These are phyloP conservation scores for Mayamaea pseudoterrestris DNA, from an alignment of 108 stramenopile genomes.

Conservation along the genomic window DNA sequence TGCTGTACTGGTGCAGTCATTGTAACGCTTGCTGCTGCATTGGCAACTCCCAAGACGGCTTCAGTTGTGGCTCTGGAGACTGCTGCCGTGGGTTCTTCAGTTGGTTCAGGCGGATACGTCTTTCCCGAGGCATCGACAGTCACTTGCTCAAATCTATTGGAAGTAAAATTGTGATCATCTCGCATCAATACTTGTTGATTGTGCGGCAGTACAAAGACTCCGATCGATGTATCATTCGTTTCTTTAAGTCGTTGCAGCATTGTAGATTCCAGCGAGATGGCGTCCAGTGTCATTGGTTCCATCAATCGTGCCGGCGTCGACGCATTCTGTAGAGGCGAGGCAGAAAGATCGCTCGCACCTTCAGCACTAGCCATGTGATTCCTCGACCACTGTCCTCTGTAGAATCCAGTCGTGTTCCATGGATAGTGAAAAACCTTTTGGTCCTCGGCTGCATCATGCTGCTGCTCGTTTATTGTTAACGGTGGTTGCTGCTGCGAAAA, in stretches of 20 bases:
- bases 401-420: constrained; percentile 77
- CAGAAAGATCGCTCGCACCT: background rate
- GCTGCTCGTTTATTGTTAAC: background rate
- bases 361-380: background rate
- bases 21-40: no score
- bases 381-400: constrained; percentile 64
- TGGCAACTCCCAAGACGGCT: no score
- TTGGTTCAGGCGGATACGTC: background rate
- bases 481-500: constrained; percentile 4
- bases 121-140: background rate
- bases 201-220: constrained; percentile 39
- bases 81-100: background rate
- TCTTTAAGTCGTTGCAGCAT: background rate
- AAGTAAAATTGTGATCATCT: constrained; percentile 10
- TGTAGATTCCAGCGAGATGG: background rate
- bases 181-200: constrained; percentile 16
- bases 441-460: constrained; percentile 1
- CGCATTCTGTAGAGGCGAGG: background rate
- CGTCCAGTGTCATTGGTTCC: background rate
- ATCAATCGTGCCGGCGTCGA: background rate
- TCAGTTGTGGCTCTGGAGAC: no score
- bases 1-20: no score
- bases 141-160: constrained; percentile 2
- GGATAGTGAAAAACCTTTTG: constrained; percentile 66
- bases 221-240: constrained; percentile 15